Evolutionary conservation across 2,329 filamentous ascomycete species (phyloP).

Genomic region (Endocalyx cinctus): DNA sequence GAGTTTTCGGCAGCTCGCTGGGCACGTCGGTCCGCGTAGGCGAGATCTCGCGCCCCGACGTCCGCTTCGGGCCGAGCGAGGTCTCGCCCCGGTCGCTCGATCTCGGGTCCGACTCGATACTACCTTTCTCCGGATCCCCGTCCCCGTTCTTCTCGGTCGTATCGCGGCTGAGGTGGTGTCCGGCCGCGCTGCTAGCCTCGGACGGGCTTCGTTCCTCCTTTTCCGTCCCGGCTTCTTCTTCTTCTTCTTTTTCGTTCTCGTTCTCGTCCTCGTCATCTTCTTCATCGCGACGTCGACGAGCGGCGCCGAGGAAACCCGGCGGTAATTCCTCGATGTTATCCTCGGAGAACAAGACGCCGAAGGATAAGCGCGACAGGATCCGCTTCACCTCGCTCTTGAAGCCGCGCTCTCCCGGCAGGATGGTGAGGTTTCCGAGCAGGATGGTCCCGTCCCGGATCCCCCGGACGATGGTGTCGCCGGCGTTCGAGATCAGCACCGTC

Average conservation of each 20-base stretch:
- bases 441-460: constrained; percentile 51
- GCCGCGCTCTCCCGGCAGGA: constrained; percentile 52
- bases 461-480: constrained; percentile 78
- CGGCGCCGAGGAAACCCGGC: constrained; percentile 37
- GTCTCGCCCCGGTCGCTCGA: constrained; percentile 1
- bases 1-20: constrained; percentile 33
- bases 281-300: constrained; percentile 17
- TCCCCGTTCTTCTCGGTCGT: background rate
- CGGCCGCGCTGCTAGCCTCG: background rate
- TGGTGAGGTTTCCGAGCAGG: constrained; percentile 53
- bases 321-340: constrained; percentile 32
- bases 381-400: constrained; percentile 42
- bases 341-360: constrained; percentile 38
- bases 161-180: background rate
- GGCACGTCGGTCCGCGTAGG: constrained; percentile 31
- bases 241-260: constrained; percentile 22
- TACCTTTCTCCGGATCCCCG: background rate
- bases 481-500: constrained; percentile 79
- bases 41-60: constrained; percentile 7
- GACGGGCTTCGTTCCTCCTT: no score
- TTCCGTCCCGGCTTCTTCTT: constrained; percentile 21
- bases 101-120: background rate
- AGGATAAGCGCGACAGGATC: constrained; percentile 36
- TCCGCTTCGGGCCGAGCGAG: no score
- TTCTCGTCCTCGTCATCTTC: constrained; percentile 17